Conservation (phyloP, 2,329 filamentous ascomycete genomes). For the Thermomyces lanuginosus region DNA sequence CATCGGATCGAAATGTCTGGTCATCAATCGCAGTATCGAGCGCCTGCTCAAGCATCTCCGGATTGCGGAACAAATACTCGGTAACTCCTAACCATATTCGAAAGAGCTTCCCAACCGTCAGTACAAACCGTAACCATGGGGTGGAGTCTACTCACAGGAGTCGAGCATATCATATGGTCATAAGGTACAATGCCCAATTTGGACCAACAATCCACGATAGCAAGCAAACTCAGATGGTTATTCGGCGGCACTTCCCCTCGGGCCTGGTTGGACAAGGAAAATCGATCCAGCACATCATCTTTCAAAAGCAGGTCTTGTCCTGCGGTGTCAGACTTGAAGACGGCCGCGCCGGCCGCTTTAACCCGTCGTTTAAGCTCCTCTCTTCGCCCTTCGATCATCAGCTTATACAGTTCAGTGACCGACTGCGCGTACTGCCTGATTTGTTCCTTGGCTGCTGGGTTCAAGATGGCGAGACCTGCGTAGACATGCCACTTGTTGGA, state of each 20-base stretch:
- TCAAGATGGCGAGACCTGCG: slow-evolving; percentile 88
- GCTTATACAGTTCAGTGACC: slow-evolving; percentile 86
- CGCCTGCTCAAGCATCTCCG: slow-evolving; percentile 63
- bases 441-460: slow-evolving; percentile 79
- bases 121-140: background rate
- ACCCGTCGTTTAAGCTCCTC: slow-evolving; percentile 60
- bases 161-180: slow-evolving; percentile 99
- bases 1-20: slow-evolving; percentile 82
- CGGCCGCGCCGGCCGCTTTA: slow-evolving; percentile 59
- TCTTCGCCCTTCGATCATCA: slow-evolving; percentile 78
- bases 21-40: slow-evolving; percentile 77
- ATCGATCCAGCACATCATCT: slow-evolving; percentile 73
- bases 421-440: slow-evolving; percentile 87
- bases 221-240: slow-evolving; percentile 82
- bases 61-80: slow-evolving; percentile 82
- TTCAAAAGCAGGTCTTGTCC: slow-evolving; percentile 52
- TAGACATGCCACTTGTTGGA: slow-evolving; percentile 99
- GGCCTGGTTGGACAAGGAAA: slow-evolving; percentile 59
- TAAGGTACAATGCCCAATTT: slow-evolving; percentile 86
- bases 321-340: slow-evolving; percentile 40
- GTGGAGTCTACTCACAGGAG: slow-evolving; percentile 44
- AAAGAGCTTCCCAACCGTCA: slow-evolving; percentile 45
- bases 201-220: slow-evolving; percentile 98
- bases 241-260: slow-evolving; percentile 56
- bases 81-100: slow-evolving; percentile 94